phyloP scores from a whole-genome alignment of 2,329 filamentous ascomycete species.

The Colletotrichum spinosum region DNA sequence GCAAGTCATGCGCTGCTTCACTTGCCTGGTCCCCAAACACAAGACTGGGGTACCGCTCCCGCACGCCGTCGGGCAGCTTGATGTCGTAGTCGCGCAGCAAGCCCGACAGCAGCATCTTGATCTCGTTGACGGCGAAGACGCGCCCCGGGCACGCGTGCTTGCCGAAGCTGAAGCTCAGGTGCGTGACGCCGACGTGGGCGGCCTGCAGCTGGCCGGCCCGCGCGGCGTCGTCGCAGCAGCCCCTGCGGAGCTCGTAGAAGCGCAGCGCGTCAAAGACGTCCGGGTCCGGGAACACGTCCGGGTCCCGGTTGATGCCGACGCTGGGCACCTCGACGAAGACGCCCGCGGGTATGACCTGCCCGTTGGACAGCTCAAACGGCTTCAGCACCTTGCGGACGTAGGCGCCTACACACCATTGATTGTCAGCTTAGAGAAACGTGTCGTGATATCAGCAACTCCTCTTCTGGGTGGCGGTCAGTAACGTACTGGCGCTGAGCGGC shows the following conservation, averaged over 20 bases:
- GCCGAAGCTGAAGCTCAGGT: constrained; percentile 51
- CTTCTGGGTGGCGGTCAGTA: fast-evolving
- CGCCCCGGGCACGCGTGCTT: constrained; percentile 55
- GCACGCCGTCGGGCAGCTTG: constrained; percentile 43
- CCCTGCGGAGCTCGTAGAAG: constrained; percentile 13
- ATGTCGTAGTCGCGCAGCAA: constrained; percentile 55
- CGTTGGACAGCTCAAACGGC: constrained; percentile 64
- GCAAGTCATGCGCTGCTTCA: too few species aligned
- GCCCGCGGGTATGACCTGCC: constrained; percentile 59
- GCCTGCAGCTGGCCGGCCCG: constrained; percentile 49
- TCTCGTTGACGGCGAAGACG: constrained; percentile 58
- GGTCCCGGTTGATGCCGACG: constrained; percentile 44
- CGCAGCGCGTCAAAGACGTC: constrained; percentile 30
- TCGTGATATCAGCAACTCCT: neutral
- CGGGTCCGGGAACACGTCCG: neutral
- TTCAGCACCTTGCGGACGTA: constrained; percentile 63
- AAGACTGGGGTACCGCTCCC: constrained; percentile 4
- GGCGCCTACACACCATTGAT: constrained; percentile 51
- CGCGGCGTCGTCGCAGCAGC: constrained; percentile 19
- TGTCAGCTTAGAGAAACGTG: constrained; percentile 43
- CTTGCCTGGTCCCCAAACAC: constrained; percentile 5
- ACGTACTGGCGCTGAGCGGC: constrained; percentile 7
- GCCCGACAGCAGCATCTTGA: constrained; percentile 56
- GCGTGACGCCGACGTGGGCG: constrained; percentile 49
- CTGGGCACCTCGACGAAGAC: constrained; percentile 55